phyloP scores from a whole-genome alignment of 495 filamentous ascomycete species.

The Aspergillus incahuasiensis region DNA sequence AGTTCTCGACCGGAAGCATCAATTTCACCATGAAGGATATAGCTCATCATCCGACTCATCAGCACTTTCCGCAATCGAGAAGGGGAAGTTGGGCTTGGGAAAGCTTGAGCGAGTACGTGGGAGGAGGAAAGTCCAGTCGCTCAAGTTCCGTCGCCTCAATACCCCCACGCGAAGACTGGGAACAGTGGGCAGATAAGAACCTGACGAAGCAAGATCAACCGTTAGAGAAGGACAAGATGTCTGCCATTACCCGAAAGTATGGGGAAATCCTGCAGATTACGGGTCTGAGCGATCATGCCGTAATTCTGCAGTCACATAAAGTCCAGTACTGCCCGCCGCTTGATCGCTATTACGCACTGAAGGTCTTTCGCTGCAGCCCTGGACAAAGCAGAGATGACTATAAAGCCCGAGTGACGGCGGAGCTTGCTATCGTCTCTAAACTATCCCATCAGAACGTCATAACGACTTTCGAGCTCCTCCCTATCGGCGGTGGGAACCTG shows the following conservation, averaged over 20 bases:
- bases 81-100: neutral
- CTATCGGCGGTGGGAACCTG: neutral
- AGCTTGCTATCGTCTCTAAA: neutral
- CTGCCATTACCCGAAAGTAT: neutral
- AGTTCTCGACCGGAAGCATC: neutral
- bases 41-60: neutral
- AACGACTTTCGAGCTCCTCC: slow-evolving; percentile 1
- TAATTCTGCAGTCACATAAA: slow-evolving; percentile 1
- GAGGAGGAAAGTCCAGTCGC: neutral
- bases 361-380: neutral
- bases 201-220: neutral
- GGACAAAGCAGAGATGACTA: neutral
- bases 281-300: neutral
- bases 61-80: neutral
- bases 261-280: neutral
- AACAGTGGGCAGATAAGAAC: neutral
- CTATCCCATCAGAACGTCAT: neutral
- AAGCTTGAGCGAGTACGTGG: neutral
- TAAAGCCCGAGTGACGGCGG: neutral
- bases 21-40: neutral
- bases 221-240: neutral
- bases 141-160: neutral
- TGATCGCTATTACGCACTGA: neutral
- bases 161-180: neutral
- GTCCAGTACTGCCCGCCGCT: neutral